phyloP scores from a whole-genome alignment of 305 asterid genomes.

The Plantago coronopus region DNA sequence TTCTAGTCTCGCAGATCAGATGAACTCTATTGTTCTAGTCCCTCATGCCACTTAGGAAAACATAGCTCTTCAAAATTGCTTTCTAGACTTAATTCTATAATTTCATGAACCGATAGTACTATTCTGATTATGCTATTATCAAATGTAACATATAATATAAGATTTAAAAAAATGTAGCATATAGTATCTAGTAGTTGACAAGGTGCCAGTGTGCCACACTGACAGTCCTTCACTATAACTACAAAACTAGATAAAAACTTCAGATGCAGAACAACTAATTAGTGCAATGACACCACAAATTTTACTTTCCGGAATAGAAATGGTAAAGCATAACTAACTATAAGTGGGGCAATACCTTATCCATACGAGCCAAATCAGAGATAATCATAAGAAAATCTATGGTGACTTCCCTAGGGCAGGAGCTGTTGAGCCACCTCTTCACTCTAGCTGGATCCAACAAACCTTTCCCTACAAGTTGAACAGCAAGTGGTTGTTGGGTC shows the following conservation, averaged over 20 bases:
- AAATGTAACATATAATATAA: background rate
- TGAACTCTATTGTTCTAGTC: no score
- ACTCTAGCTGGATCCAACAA: conserved; percentile 73
- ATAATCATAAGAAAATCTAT: conserved; percentile 91
- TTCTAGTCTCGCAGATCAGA: no score
- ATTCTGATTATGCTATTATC: background rate
- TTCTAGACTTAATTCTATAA: background rate
- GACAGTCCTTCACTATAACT: background rate
- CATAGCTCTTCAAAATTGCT: background rate
- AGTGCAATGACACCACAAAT: background rate
- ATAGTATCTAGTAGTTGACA: background rate
- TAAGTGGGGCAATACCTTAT: conserved; percentile 57
- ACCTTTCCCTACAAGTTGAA: conserved; percentile 83
- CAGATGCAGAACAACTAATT: background rate
- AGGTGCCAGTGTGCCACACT: background rate
- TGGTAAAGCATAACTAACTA: conserved; percentile 4
- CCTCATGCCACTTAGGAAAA: background rate
- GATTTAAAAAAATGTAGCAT: no score
- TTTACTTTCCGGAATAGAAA: conserved; percentile 14
- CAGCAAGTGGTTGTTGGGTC: conserved; percentile 74
- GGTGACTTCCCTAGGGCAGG: conserved; percentile 78
- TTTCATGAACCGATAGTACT: background rate
- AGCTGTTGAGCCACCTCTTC: conserved; percentile 58
- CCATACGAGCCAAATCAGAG: conserved; percentile 98
- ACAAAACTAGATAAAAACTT: background rate